Conservation (phyloP, 768 basidiomycete species). For the Russula earlei region DNA sequence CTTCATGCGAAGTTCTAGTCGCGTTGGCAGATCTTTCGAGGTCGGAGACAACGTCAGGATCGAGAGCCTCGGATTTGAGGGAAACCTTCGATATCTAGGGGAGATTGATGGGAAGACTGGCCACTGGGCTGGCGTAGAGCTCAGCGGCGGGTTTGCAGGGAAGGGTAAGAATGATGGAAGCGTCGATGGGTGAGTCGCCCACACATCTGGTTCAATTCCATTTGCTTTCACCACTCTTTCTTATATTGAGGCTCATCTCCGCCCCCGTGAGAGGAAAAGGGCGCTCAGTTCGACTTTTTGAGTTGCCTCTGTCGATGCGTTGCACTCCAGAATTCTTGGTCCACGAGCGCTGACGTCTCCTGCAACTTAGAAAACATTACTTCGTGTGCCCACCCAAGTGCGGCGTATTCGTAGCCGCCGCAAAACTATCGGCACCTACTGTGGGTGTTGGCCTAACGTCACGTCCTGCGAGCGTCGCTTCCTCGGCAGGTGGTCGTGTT, state of each 20-base stretch:
- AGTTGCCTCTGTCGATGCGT: neutral
- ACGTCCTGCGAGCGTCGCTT: conserved; percentile 75
- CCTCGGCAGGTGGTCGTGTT: conserved; percentile 44
- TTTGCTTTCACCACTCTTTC: conserved; percentile 3
- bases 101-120: conserved; percentile 85
- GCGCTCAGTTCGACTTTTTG: neutral
- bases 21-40: conserved; percentile 42
- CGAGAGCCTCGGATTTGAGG: conserved; percentile 84
- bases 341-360: neutral
- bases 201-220: neutral
- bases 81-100: conserved; percentile 70
- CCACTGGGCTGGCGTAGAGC: conserved; percentile 88
- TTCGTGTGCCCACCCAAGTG: conserved; percentile 78
- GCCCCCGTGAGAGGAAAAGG: neutral
- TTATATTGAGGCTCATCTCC: neutral
- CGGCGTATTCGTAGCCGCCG: conserved; percentile 81
- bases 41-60: conserved; percentile 80
- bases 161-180: conserved; percentile 94
- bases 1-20: conserved; percentile 37
- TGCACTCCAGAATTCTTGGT: neutral
- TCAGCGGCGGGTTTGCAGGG: conserved; percentile 74
- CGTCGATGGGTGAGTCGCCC: conserved; percentile 66
- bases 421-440: conserved; percentile 74
- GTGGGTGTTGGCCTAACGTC: conserved; percentile 41
- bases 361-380: conserved; percentile 35